Percentiles rank a stretch among this genome's conserved stretches.
Conservation (phyloP, 2,329 filamentous ascomycete species). For the Nigrospora sphaerica region DNA sequence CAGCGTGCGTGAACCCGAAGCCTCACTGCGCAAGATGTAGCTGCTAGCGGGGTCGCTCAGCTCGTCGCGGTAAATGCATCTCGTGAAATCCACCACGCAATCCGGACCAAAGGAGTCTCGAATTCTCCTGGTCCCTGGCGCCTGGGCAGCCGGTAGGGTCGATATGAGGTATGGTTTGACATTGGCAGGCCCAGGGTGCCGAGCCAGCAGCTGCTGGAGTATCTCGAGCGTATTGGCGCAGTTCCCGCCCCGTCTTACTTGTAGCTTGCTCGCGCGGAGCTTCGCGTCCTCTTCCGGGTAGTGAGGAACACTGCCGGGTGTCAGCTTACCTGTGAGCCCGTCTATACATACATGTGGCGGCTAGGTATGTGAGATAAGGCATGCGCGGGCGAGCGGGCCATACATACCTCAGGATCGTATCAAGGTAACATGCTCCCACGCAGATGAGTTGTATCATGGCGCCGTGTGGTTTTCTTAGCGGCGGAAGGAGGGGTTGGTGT, state of each 20-base stretch:
- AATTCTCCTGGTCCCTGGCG: slow-evolving; percentile 45
- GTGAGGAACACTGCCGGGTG: slow-evolving; percentile 46
- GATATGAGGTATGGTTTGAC: slow-evolving; percentile 38
- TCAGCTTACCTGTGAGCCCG: not conserved
- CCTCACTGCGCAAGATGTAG: slow-evolving; percentile 59
- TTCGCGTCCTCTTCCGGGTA: slow-evolving; percentile 69
- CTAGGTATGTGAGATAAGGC: slow-evolving; percentile 7
- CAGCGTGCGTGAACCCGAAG: slow-evolving; percentile 57
- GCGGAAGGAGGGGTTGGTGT: no score
- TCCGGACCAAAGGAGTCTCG: slow-evolving; percentile 41
- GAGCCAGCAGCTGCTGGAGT: slow-evolving; percentile 50
- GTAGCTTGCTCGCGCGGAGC: slow-evolving; percentile 54
- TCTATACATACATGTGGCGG: not conserved
- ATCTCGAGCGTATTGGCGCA: slow-evolving; percentile 67
- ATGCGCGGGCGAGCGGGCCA: slow-evolving; percentile 3
- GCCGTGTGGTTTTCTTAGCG: not conserved
- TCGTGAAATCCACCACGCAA: slow-evolving; percentile 36
- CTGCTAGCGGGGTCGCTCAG: slow-evolving; percentile 54
- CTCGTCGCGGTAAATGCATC: slow-evolving; percentile 53
- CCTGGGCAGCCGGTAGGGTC: slow-evolving; percentile 44
- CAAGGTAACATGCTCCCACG: slow-evolving; percentile 62
- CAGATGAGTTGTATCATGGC: slow-evolving; percentile 52
- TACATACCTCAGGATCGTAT: slow-evolving; percentile 60
- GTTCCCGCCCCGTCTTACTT: slow-evolving; percentile 63
- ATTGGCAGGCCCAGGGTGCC: slow-evolving; percentile 8